A percentile compares a stretch with the other conserved stretches of the same genome.
These are phyloP conservation scores for Elongisporangium undulatum DNA, from an alignment of 352 stramenopile species.

Conservation along the genomic window DNA sequence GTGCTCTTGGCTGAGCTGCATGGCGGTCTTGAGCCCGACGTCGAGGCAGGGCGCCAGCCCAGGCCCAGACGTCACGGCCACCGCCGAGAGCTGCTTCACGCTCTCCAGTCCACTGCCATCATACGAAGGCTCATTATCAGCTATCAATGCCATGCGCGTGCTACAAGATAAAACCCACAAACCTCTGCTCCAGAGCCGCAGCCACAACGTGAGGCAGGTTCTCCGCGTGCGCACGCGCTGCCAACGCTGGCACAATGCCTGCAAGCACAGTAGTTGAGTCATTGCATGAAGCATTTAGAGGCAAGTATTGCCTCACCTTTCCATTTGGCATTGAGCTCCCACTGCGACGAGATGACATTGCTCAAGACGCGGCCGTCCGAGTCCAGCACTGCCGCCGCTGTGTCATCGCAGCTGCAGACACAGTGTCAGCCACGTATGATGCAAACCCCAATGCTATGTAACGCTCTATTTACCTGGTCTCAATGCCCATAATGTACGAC, in stretches of 20 bases:
- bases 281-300: background rate
- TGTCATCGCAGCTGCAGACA: constrained; percentile 91
- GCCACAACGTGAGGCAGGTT: constrained; percentile 95
- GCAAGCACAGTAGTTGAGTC: background rate
- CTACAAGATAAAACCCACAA: constrained; percentile 16
- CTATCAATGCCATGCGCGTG: background rate
- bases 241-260: constrained; percentile 96
- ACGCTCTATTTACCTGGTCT: constrained; percentile 67
- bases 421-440: background rate
- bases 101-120: constrained; percentile 49
- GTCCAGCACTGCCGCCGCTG: constrained; percentile 86
- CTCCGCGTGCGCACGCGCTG: constrained; percentile 90
- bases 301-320: constrained; percentile 34
- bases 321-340: constrained; percentile 84
- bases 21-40: constrained; percentile 85
- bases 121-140: background rate
- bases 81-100: constrained; percentile 87
- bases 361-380: constrained; percentile 90
- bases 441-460: background rate
- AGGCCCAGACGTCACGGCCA: constrained; percentile 95
- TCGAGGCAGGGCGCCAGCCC: constrained; percentile 97
- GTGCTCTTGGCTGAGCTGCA: constrained; percentile 84
- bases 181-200: constrained; percentile 88
- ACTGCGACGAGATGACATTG: constrained; percentile 93
- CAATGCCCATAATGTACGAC: constrained; percentile 91